phyloP scores from a whole-genome alignment of 2,329 filamentous ascomycete genomes.

The Calonectria crousiana region DNA sequence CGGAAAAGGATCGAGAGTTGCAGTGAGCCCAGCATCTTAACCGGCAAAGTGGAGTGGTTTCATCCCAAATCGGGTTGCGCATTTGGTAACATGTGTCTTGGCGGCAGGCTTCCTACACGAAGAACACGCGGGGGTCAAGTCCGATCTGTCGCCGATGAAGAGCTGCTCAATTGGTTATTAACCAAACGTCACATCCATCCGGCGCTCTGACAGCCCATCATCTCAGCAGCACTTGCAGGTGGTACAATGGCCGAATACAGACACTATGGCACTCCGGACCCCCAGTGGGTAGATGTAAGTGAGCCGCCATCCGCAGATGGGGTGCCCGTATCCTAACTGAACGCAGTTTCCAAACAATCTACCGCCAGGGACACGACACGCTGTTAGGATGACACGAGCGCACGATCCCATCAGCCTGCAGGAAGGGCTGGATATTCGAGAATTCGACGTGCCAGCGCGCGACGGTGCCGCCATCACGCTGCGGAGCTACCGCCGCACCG shows the following conservation, averaged over 20 bases:
- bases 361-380: slow-evolving; percentile 22
- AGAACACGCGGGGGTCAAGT: not conserved
- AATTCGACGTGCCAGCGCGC: slow-evolving; percentile 37
- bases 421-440: slow-evolving; percentile 36
- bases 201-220: not conserved
- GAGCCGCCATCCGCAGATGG: not conserved
- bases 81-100: slow-evolving; percentile 2
- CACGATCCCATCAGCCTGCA: slow-evolving; percentile 39
- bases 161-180: not conserved
- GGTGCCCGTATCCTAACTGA: not conserved
- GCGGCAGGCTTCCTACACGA: not conserved
- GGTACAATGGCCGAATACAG: slow-evolving; percentile 29
- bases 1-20: not conserved
- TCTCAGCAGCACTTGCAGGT: no score
- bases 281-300: slow-evolving; percentile 28
- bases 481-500: slow-evolving; percentile 35
- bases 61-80: not conserved
- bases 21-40: not conserved
- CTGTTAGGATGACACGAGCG: slow-evolving; percentile 32
- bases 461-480: slow-evolving; percentile 34
- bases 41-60: not conserved
- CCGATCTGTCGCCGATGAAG: slow-evolving; percentile 6
- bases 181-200: not conserved
- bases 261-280: slow-evolving; percentile 22
- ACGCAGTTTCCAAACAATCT: slow-evolving; percentile 44